Base-by-base conservation (phyloP, 176 grass and related monocot species). In the Neostapfia colusana region DNA sequence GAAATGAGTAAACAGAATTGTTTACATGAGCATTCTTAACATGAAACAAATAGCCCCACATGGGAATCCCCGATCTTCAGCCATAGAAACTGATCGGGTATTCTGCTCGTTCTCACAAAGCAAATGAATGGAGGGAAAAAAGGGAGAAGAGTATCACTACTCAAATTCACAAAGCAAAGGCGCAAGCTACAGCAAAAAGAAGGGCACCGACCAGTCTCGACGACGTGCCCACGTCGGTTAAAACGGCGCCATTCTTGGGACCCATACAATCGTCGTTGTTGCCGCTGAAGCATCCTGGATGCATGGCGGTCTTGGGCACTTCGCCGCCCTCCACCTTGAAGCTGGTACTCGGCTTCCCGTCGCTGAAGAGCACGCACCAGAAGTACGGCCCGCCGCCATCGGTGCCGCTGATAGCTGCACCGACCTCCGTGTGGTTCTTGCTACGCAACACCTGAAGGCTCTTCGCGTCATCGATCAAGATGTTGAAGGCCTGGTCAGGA, bases 331-430 rank as follows among this genome's bases (percentile, higher is more conserved):
- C 86, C 35, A 95, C 80, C 35, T 86, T 77, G 70, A 99, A 99
- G 77, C 82, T 95, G 74, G 76, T 83, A 8, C 86, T 85, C 0
- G 89, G 58, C 77, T 90, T 99, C 53, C 89, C 91, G 11, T 64
- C 80, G 36, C 95, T 99, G 82, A 99, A 99, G 20, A 99, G 50
- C 62, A 99, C 66, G 20, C 95, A 98, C 87, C 87, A 98, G 41
- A 98, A 98, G 79, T 98, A 95, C 1, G 91, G 95, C 0, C 84
- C 73, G 3, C 70, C 66, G 3, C 83, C 70, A 21, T 91, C 89
- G 0, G 83, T 99, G 36, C 91, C 89, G 4, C 66, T 95, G 31
- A 92, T 83, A 2, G 91, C 91, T 5, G 89, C 89, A 15, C 89
- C 95, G 16, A 95, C 80, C 79, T 94, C 76, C 0, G 85, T 88